These are phyloP conservation scores for Schizothecium vesticola DNA, from an alignment of 495 filamentous ascomycete genomes.

Conservation along the genomic window DNA sequence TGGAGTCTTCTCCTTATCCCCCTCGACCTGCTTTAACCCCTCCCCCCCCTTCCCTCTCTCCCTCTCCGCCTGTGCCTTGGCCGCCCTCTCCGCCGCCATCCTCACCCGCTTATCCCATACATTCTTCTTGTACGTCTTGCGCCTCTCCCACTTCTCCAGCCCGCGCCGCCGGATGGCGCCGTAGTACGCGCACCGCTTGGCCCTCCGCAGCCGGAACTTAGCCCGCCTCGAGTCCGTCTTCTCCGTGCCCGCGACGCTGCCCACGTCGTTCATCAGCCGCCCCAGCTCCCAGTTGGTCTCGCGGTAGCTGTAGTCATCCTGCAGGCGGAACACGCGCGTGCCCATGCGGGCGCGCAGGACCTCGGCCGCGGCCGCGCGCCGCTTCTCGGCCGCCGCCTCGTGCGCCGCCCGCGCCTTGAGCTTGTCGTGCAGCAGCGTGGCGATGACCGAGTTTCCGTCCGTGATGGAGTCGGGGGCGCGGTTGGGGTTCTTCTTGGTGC, in stretches of 20 bases:
- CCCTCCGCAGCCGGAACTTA: slow-evolving; percentile 26
- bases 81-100: slow-evolving; percentile 11
- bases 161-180: slow-evolving; percentile 20
- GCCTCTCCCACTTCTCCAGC: slow-evolving; percentile 20
- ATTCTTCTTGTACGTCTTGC: slow-evolving; percentile 16
- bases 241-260: slow-evolving; percentile 25
- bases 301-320: slow-evolving; percentile 71
- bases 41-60: background rate
- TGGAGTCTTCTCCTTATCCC: too few relatives aligned
- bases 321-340: slow-evolving; percentile 45
- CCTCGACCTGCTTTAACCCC: slow-evolving; percentile 9
- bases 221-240: slow-evolving; percentile 24
- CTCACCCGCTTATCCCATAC: slow-evolving; percentile 18
- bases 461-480: slow-evolving; percentile 2
- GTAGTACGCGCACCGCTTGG: slow-evolving; percentile 17
- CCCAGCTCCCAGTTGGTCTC: slow-evolving; percentile 86
- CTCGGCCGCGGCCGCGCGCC: slow-evolving; percentile 14
- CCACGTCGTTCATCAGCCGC: slow-evolving; percentile 32
- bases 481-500: background rate
- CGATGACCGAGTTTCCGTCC: slow-evolving; percentile 22
- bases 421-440: slow-evolving; percentile 35
- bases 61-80: slow-evolving; percentile 1
- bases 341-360: slow-evolving; percentile 24
- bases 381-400: slow-evolving; percentile 30
- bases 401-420: slow-evolving; percentile 27